phyloP scores from a whole-genome alignment of 1,284 basidiomycete species.

The Singerocomus inundabilis region DNA sequence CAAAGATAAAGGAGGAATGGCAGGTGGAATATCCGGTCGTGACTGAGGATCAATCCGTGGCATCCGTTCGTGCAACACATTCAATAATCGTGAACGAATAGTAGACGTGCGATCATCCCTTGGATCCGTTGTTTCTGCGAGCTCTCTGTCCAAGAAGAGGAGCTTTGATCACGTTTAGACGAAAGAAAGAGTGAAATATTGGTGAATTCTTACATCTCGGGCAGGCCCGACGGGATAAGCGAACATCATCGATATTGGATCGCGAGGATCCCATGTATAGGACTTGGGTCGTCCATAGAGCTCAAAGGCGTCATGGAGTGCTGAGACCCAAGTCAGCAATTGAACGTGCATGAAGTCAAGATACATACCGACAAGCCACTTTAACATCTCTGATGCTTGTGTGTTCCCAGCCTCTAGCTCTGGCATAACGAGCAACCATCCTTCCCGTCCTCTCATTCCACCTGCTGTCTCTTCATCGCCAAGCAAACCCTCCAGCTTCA shows the following conservation, averaged over 20 bases:
- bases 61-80: constrained; percentile 69
- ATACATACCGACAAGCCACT: constrained; percentile 83
- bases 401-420: constrained; percentile 56
- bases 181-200: neutral
- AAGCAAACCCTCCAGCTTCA: constrained; percentile 84
- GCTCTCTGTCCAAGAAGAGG: constrained; percentile 87
- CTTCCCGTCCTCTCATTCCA: constrained; percentile 62
- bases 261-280: constrained; percentile 86
- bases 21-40: constrained; percentile 17
- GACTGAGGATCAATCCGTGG: constrained; percentile 35
- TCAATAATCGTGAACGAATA: constrained; percentile 61
- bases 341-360: constrained; percentile 1
- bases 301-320: constrained; percentile 82
- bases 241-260: constrained; percentile 77
- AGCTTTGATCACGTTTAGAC: constrained; percentile 43
- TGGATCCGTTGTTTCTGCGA: constrained; percentile 77
- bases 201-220: constrained; percentile 59
- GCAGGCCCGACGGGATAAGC: constrained; percentile 75
- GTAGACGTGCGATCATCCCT: constrained; percentile 74
- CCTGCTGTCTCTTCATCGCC: constrained; percentile 74
- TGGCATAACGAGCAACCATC: constrained; percentile 88
- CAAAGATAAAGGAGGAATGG: constrained; percentile 17
- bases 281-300: constrained; percentile 82
- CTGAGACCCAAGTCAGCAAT: constrained; percentile 38
- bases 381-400: constrained; percentile 78